Evolutionary conservation across 1,284 basidiomycete species (phyloP).

Genomic region (Peniophora sp.): DNA sequence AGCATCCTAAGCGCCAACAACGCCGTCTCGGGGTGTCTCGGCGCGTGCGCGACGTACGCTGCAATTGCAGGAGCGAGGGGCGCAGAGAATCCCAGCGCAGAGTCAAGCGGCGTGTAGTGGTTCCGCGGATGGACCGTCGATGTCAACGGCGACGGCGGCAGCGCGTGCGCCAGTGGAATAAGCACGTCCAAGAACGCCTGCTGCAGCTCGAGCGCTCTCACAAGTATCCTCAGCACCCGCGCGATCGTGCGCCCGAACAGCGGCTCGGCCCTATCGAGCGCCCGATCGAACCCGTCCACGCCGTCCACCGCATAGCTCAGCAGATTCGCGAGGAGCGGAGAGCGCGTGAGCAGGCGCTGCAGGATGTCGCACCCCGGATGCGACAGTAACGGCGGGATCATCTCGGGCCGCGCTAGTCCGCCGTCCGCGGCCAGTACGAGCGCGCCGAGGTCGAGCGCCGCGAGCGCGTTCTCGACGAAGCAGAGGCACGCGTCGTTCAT

Average conservation of each 20-base stretch:
- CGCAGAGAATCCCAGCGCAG: constrained; percentile 71
- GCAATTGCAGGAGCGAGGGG: constrained; percentile 81
- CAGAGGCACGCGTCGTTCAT: constrained; percentile 80
- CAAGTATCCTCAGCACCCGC: constrained; percentile 77
- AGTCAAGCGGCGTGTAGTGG: constrained; percentile 70
- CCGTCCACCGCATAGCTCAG: constrained; percentile 75
- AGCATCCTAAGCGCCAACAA: constrained; percentile 80
- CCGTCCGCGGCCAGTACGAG: constrained; percentile 47
- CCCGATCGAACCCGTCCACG: constrained; percentile 68
- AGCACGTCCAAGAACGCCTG: constrained; percentile 87
- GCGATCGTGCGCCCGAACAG: constrained; percentile 72
- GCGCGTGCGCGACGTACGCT: constrained; percentile 70
- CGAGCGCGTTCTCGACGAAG: constrained; percentile 80
- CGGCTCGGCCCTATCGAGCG: constrained; percentile 58
- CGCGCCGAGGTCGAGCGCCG: constrained; percentile 73
- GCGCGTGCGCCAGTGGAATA: constrained; percentile 69
- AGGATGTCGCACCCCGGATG: constrained; percentile 91
- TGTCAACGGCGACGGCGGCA: constrained; percentile 46
- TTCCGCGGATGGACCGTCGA: constrained; percentile 55
- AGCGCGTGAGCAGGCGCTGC: constrained; percentile 69
- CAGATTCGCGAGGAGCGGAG: constrained; percentile 63
- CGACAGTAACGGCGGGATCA: constrained; percentile 45
- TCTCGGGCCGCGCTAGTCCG: constrained; percentile 39
- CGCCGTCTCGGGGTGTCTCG: constrained; percentile 64
- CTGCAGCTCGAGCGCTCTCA: constrained; percentile 80